These are phyloP conservation scores for Pleurotus cornucopiae DNA, from an alignment of 768 basidiomycete species.

Conservation along the genomic window DNA sequence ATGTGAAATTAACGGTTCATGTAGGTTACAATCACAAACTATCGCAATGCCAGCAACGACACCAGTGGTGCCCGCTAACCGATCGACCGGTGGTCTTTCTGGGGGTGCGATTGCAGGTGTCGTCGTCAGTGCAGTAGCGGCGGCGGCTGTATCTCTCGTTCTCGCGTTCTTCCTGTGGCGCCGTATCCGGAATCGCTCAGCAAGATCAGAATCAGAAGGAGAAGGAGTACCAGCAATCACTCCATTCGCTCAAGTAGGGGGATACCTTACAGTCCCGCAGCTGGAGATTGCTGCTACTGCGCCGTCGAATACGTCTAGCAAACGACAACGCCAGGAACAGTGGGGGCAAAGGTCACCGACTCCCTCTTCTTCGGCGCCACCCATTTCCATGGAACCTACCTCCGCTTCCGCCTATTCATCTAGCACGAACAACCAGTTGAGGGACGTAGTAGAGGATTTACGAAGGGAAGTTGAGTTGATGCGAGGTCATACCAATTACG, in stretches of 20 bases:
- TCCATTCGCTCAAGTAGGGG: neutral
- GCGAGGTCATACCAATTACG: neutral
- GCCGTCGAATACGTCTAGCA: neutral
- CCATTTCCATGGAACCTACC: neutral
- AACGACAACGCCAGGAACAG: neutral
- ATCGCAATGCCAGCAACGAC: neutral
- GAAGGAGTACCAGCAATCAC: neutral
- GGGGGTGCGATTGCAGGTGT: neutral
- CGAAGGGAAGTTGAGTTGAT: neutral
- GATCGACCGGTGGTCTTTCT: neutral
- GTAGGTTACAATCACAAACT: neutral
- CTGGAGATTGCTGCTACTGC: neutral
- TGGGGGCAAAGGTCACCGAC: neutral
- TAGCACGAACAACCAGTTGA: neutral
- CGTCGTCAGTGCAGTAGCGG: neutral
- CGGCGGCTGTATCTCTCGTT: neutral
- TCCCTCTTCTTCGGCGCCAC: neutral
- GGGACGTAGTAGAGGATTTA: neutral
- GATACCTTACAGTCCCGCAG: neutral
- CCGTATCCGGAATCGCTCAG: neutral
- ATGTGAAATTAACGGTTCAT: no score
- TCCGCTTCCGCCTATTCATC: neutral
- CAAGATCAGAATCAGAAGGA: neutral
- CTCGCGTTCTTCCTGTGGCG: slow-evolving; percentile 2
- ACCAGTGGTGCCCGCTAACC: neutral